Conservation (phyloP, 1,139 yeast species). For the Ashbya aceris region DNA sequence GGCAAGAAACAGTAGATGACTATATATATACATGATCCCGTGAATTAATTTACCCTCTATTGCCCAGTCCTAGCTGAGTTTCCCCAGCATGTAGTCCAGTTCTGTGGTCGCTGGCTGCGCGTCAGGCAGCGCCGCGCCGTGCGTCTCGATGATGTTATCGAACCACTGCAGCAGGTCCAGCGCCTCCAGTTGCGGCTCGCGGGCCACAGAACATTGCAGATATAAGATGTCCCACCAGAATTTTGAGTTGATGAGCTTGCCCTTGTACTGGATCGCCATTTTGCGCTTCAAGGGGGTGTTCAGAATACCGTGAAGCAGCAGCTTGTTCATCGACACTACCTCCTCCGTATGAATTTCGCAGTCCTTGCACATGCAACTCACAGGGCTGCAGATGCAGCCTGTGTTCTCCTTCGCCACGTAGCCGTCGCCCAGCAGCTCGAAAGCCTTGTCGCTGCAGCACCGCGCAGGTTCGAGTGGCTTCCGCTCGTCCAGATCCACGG, state of each 20-base stretch:
- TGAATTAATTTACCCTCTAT: neutral
- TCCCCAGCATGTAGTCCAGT: neutral
- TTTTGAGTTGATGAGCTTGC: slow-evolving; percentile 24
- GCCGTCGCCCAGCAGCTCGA: neutral
- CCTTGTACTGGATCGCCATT: slow-evolving; percentile 22
- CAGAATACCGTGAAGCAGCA: slow-evolving; percentile 20
- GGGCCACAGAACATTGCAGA: slow-evolving; percentile 19
- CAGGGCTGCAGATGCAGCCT: slow-evolving; percentile 13
- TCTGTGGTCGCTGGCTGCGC: neutral
- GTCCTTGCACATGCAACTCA: slow-evolving; percentile 18
- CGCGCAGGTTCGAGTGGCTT: neutral
- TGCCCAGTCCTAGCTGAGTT: neutral
- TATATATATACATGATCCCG: neutral
- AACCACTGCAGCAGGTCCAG: slow-evolving; percentile 25
- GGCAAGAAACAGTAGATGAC: neutral
- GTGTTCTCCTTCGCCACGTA: neutral
- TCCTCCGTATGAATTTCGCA: slow-evolving; percentile 24
- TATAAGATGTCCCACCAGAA: slow-evolving; percentile 29
- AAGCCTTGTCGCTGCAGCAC: neutral
- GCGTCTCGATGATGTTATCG: slow-evolving; percentile 16
- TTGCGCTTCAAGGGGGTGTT: slow-evolving; percentile 21
- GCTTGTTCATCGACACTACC: slow-evolving; percentile 19
- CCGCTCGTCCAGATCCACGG: slow-evolving; percentile 15
- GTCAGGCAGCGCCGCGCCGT: slow-evolving; percentile 10
- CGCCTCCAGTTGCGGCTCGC: slow-evolving; percentile 15